These are phyloP conservation scores for Penstemon davidsonii DNA, from an alignment of 257 asterid genomes.

Conservation along the genomic window DNA sequence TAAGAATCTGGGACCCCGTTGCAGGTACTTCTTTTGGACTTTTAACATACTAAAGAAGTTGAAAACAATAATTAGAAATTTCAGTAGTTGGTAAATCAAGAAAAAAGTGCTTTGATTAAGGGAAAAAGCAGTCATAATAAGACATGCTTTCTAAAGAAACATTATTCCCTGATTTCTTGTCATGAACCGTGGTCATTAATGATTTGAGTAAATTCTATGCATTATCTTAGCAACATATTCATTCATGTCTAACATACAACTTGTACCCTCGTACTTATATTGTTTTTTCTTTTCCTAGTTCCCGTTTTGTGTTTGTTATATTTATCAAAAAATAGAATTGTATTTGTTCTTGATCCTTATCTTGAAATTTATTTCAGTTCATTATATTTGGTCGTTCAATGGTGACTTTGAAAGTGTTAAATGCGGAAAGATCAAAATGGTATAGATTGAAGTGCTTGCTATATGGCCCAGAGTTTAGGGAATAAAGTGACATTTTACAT, in stretches of 20 bases:
- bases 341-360: no score
- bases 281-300: not conserved
- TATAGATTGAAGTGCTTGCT: no score
- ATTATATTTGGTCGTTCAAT: no score
- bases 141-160: constrained; percentile 20
- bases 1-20: constrained; percentile 35
- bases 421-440: no score
- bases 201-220: constrained; percentile 9
- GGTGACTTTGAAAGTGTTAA: no score
- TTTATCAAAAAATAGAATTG: no score
- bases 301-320: no score
- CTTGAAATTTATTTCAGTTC: no score
- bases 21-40: constrained; percentile 37
- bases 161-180: constrained; percentile 23
- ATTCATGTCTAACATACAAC: not conserved
- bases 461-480: no score
- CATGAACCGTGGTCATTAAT: constrained; percentile 3
- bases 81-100: constrained; percentile 28
- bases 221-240: constrained; percentile 12
- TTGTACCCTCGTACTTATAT: constrained; percentile 3
- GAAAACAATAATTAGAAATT: constrained; percentile 24
- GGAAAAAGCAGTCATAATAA: constrained; percentile 16
- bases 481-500: no score
- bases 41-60: constrained; percentile 8
- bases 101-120: constrained; percentile 27